Base-by-base conservation (phyloP, 768 basidiomycete species). In the Lactarius sanguifluus region DNA sequence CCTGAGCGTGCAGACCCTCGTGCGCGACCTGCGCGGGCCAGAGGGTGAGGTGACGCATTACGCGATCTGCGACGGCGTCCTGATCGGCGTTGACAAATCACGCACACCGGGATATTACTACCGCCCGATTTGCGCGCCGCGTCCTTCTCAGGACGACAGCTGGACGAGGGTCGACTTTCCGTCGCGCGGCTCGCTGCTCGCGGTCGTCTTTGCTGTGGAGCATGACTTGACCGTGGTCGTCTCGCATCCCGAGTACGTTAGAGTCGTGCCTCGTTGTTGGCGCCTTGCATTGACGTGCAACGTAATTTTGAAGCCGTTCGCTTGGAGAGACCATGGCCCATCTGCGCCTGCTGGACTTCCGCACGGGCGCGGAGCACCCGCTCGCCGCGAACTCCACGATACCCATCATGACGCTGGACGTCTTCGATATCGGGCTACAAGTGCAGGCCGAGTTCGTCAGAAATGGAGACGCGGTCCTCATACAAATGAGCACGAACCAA, bases 161-260 rank as follows among this genome's bases (percentile, higher is more conserved):
- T 30, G 40, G 65, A 58, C 12, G 18, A 10, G n/a, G 13, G 45
- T 32, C 47, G 13, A 15, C 52, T 52, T 56, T 32, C 34, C n/a
- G 23, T 54, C 16, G 3, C 23, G 34, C 41, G 56, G n/a, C 3
- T 10, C 25, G 10, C 40, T 20, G n/a, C 9, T 57, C 6, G 43
- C 34, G 15, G 40, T 43, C 28, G 20, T 23, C 57, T 23, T 32
- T 12, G 36, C 10, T 5, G 55, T 43, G 5, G 50, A 41, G 50
- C 8, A 64, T n/a, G 15, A 32, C 12, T 52, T 40, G 57, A 20
- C 32, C n/a, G 45, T 43, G n/a, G n/a, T 64, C 47, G 16, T 59
- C 18, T 64, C 36, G 18, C n/a, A 30, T 32, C 7, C 41, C 9
- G 20, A 61, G 60, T 38, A 41, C 43, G 38, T 40, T 0, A 34